A percentile compares a stretch with the other conserved stretches of the same genome.
These are phyloP conservation scores for Chamaecrista fasciculata DNA, from an alignment of 306 rosid genomes.

Conservation along the genomic window DNA sequence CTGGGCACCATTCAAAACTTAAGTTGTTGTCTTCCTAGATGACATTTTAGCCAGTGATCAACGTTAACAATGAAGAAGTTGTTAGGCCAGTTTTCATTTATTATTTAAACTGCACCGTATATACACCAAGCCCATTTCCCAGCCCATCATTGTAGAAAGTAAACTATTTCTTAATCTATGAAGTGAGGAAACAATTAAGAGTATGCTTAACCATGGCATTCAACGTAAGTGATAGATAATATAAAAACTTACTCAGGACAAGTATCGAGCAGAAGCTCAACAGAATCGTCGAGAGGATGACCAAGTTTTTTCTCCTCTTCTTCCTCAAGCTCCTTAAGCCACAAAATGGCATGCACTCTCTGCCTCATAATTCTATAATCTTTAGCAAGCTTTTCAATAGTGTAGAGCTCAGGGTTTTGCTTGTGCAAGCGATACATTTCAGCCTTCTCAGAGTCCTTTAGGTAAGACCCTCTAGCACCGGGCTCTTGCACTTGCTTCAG, in stretches of 20 bases:
- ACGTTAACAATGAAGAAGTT: neutral
- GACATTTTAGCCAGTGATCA: neutral
- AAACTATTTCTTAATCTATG: too few relatives aligned
- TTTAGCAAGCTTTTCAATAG: slow-evolving; percentile 74
- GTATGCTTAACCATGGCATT: neutral
- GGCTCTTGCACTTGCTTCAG: slow-evolving; percentile 82
- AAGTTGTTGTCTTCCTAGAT: neutral
- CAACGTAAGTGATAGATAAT: neutral
- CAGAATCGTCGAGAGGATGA: slow-evolving; percentile 78
- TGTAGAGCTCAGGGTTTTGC: slow-evolving; percentile 70
- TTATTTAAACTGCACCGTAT: neutral
- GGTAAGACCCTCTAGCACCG: slow-evolving; percentile 83
- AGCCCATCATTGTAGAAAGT: too few relatives aligned
- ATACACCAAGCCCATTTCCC: too few relatives aligned
- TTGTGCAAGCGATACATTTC: slow-evolving; percentile 80
- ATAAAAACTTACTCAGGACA: slow-evolving; percentile 69
- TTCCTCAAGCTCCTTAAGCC: slow-evolving; percentile 88
- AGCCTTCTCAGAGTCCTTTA: slow-evolving; percentile 85
- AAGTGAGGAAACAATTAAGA: neutral
- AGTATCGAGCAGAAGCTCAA: slow-evolving; percentile 79
- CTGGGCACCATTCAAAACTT: neutral
- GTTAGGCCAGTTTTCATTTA: neutral
- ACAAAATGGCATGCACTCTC: slow-evolving; percentile 94
- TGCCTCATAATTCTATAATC: slow-evolving; percentile 95
- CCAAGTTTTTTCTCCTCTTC: slow-evolving; percentile 84